phyloP scores from a whole-genome alignment of 352 stramenopile genomes.

The Pythium volutum region DNA sequence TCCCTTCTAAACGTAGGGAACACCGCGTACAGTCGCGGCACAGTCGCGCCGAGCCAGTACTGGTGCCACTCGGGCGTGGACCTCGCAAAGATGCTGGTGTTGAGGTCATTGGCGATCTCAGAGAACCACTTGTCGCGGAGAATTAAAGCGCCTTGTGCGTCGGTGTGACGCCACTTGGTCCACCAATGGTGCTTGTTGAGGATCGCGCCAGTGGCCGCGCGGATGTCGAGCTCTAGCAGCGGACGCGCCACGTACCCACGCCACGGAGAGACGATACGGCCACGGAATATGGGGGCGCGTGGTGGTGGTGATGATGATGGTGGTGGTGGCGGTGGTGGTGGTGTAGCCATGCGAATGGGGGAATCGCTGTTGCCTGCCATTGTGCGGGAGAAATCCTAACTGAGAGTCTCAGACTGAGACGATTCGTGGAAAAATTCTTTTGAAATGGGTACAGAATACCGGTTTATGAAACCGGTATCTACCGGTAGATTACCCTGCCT shows the following conservation, averaged over 20 bases:
- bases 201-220: background rate
- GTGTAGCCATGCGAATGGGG: no score
- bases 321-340: no score
- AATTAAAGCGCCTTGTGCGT: background rate
- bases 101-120: background rate
- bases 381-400: no score
- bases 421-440: background rate
- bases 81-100: background rate
- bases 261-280: background rate
- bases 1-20: constrained; percentile 1
- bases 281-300: background rate
- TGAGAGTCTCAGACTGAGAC: no score
- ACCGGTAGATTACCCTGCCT: background rate
- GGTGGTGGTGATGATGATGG: background rate
- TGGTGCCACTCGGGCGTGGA: constrained; percentile 16
- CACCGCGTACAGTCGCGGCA: constrained; percentile 9
- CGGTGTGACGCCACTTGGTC: background rate
- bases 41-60: constrained; percentile 12
- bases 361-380: no score
- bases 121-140: constrained; percentile 2
- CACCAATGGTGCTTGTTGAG: background rate
- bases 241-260: background rate
- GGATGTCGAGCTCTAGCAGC: background rate
- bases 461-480: background rate
- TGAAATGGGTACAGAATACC: background rate